Base-by-base conservation (phyloP, 129 eudicot genomes). In the Escallonia herrerae region DNA sequence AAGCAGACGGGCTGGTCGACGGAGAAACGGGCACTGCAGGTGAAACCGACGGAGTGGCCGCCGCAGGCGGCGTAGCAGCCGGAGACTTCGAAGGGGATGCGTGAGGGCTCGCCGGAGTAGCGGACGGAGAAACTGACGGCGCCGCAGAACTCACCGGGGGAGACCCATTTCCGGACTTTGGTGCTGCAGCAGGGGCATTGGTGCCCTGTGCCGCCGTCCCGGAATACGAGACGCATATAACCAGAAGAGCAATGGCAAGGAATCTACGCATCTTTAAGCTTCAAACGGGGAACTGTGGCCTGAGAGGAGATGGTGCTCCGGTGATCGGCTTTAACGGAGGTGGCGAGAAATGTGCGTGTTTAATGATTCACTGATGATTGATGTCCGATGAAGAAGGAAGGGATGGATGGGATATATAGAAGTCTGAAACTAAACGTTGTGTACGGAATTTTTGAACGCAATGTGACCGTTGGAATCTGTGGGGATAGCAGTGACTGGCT, bases 51-150 rank as follows among this genome's bases (percentile, higher is more conserved):
- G 77, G 67, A 70, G 80, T 42, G 63, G 68, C n/a, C 22, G 60
- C 2, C 6, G 53, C 15, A 10, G 48, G 14, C 6, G 69, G 68
- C 40, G 67, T 6, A 33, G 71, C 1, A 37, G 58, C 62, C 56
- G 80, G 77, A 71, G 81, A 68, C 54, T 68, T 61, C 55, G 72
- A 8, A 8, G 73, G 80, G 55, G 84, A 65, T 56, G 80, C 6
- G 7, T 45, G 62, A 77, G 74, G 65, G 50, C 70, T 72, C 22
- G 65, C 52, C 65, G 75, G 81, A 62, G 72, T 3, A 62, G 48
- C 9, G 10, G 72, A 13, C 56, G 76, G 82, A 65, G 81, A 13
- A 79, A 43, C 22, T 3, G 82, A 39, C 22, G 73, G 73, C 68
- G 73, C 57, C 15, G 75, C 38, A 33, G 55, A 64, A 61, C 51